Evolutionary conservation across 2,329 filamentous ascomycete species (phyloP), one percentile per base, ranked within the genome.

Genomic region (Pseudocercospora macadamiae): DNA sequence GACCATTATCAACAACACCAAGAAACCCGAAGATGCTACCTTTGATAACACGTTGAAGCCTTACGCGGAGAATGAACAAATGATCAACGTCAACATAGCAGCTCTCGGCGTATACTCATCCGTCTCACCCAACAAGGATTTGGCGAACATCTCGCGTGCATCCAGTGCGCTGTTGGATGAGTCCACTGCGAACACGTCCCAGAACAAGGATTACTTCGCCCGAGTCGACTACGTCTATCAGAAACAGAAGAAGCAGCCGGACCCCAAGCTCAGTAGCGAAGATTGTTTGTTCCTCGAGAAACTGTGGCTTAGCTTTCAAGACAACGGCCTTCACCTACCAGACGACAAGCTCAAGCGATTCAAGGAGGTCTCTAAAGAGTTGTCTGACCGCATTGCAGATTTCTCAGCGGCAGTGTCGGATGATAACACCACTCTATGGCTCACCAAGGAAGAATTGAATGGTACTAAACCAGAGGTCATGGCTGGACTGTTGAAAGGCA

Each of bases 381-480:
- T 93, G 51, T 88, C 85, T 65, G 82, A 87, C 71, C 83, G 93
- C 64, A 80, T 82, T 68, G 90, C 91, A 56, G 80, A 86, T 60
- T 90, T 89, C 74, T 83, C 88, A 69, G 90, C 90, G 77, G 89
- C 87, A 66, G 77, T 93, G 54, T 91, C 91, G 68, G 89, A 92
- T 73, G 89, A 93, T 76, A 86, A 86, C 66, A 87, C 87, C 14
- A 87, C 86, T 2, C 77, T 91, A 51, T 93, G 89, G 89, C 89
- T 93, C 67, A 89, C 87, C 1, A 79, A 75, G 2, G 82, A 88
- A 62, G 85, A 93, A 74, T 79, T 93, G 4, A 83, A 88, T 54
- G 90, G 90, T 48, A 87, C 92, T n/a, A 88, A 89, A 0, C 75
- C 82, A 14, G 89, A 92, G 70, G 82, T 90, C 4, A 64, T 91